Base-by-base conservation (phyloP, 805 yeast species). In the Monosporozyma unispora region DNA sequence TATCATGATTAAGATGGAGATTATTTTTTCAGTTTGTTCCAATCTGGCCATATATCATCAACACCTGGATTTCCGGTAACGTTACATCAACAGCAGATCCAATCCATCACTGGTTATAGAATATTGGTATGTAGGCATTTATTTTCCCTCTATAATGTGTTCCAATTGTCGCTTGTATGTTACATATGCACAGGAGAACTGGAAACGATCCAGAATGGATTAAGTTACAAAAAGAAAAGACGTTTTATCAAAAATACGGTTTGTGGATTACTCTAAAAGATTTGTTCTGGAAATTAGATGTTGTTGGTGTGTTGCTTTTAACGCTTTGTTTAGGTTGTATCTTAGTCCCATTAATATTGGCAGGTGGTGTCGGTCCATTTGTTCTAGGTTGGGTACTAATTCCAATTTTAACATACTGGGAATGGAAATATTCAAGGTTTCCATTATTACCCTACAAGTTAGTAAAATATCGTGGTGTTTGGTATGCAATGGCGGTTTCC, bases 121-220 rank as follows among this genome's bases (percentile, higher is more conserved):
- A 82, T 58, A 78, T 83, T 56, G 89, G 83, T 39, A 83, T 84
- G 77, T 84, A 85, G 85, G 88, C 89, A 1, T 80, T 82, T 57
- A 82, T 84, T 54, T 77, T 80, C 72, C 90, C 90, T 29, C 68
- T 82, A 35, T 60, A 79, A 3, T 70, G 82, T 55, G 48, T 84
- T 16, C 91, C 90, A 19, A 64, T 84, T 47, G 55, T 82, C 6
- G 54, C 56, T 4, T 74, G 82, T 57, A 68, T 80, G 57, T 18
- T 72, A 3, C 82, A 81, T 63, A 80, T 82, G 84, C 63, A 74
- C 54, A 67, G 66, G 55, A 60, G 65, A 50, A 88, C 87, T 12
- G 57, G 72, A 14, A 75, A 69, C 49, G 75, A 78, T n/a, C 73
- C 71, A n/a, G 81, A 79, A 52, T 73, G 81, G 75, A 58, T 62